Evolutionary conservation across 495 filamentous ascomycete species (phyloP).

Genomic region (Penicillium samsonianum): DNA sequence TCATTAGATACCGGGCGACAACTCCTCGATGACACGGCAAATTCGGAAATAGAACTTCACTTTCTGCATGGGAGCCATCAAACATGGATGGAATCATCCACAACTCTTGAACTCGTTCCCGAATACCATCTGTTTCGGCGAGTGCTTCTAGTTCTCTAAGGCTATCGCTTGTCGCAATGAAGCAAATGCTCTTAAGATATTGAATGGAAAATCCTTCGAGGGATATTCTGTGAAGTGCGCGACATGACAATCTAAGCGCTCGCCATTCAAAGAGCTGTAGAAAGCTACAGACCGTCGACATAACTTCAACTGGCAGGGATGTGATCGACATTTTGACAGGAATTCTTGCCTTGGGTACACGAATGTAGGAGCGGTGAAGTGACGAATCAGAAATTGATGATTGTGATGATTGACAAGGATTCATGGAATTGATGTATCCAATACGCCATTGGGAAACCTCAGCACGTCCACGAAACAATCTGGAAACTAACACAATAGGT

Average conservation of each 20-base stretch:
- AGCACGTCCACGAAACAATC: too few species aligned
- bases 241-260: constrained; percentile 4
- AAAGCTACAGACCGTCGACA: not conserved
- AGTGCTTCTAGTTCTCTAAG: constrained; percentile 3
- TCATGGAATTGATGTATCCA: too few species aligned
- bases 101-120: not conserved
- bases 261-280: constrained; percentile 1
- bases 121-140: not conserved
- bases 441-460: too few species aligned
- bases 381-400: too few species aligned
- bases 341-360: too few species aligned
- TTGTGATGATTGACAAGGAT: too few species aligned
- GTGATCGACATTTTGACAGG: not conserved
- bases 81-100: constrained; percentile 12
- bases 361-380: too few species aligned
- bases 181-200: constrained; percentile 10
- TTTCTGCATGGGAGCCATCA: not conserved
- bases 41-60: not conserved
- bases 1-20: not conserved
- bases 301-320: constrained; percentile 1
- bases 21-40: not conserved
- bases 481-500: too few species aligned
- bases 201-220: not conserved
- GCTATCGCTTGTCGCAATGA: constrained; percentile 7
- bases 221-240: not conserved